A percentile compares a stretch with the other conserved stretches of the same genome.
Evolutionary conservation across 106 monocot species (phyloP).

Genomic region (Dendrobium catenatum): DNA sequence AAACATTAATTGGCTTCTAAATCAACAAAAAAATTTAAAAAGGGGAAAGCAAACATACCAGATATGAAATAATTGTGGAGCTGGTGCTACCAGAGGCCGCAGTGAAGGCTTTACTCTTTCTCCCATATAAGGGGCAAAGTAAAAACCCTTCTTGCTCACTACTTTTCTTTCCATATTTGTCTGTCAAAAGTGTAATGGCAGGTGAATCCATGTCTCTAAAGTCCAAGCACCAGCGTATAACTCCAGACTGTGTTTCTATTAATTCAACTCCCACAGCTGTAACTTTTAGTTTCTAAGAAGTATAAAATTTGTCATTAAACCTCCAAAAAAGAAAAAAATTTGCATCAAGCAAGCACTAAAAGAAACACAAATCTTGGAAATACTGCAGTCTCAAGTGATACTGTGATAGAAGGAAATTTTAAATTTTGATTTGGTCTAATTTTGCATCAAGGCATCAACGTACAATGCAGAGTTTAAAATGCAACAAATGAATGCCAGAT

Average conservation of each 20-base stretch:
- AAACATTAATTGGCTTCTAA: background rate
- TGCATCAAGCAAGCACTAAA: background rate
- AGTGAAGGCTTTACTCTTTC: slow-evolving; percentile 86
- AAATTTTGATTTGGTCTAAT: background rate
- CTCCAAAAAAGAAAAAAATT: background rate
- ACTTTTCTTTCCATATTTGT: slow-evolving; percentile 63
- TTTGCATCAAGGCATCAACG: background rate
- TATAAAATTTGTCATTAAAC: background rate
- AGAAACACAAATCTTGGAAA: background rate
- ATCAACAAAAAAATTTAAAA: background rate
- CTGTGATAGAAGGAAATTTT: background rate
- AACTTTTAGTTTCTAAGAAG: slow-evolving; percentile 78
- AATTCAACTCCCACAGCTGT: slow-evolving; percentile 82
- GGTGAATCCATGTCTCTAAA: slow-evolving; percentile 96
- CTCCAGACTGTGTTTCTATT: slow-evolving; percentile 59
- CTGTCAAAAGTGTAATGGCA: slow-evolving; percentile 61
- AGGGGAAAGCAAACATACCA: slow-evolving; percentile 26
- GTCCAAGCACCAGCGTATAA: slow-evolving; percentile 85
- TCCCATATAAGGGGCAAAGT: slow-evolving; percentile 86
- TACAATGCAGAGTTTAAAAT: background rate
- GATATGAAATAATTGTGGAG: slow-evolving; percentile 56
- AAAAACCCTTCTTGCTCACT: slow-evolving; percentile 73
- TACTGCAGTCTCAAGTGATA: background rate
- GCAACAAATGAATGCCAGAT: background rate
- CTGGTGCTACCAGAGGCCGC: slow-evolving; percentile 67